Evolutionary conservation across 352 stramenopile species (phyloP), one percentile per base, ranked within the genome.

Genomic region (Phytophthora constricta): DNA sequence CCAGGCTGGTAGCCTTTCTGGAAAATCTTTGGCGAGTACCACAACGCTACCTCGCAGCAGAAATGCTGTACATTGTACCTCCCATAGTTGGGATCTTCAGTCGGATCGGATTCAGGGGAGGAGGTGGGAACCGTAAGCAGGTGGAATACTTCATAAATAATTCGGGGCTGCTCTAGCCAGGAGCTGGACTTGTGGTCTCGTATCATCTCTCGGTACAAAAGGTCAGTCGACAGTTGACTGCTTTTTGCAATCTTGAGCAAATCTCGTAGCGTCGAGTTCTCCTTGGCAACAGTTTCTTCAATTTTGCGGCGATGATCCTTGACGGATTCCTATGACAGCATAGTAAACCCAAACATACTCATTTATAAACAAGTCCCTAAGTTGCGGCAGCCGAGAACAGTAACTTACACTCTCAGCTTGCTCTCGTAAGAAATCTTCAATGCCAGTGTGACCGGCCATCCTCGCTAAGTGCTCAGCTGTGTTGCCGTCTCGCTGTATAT

Each of bases 11-110:
- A 76, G 22, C 76, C 65, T 57, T 82, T 91, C 65, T 91, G 73
- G 48, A 94, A 96, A 48, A 96, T 90, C 42, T 84, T 82, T 9
- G 79, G 72, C 45, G 81, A 79, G 63, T 96, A 96, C 76, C 77
- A 91, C 42, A 93, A 31, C 5, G 85, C 81, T 17, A 96, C 65
- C 52, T 96, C 86, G 54, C 86, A 91, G 62, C 88, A 96, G 56
- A 96, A 95, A 63, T 95, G 81, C 58, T 96, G 88, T 10, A 90
- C 68, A 28, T 84, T 90, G 66, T 95, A 96, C 42, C 85, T 83
- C 14, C 88, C 88, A 54, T 96, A 96, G n/a, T 79, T 77, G 5
- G 83, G 72, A 48, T 96, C 86, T 57, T 77, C 68, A 26, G 60
- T 62, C 19, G 52, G 57, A 3, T 77, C 72, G 0, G 59, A 65